Conservation (phyloP, 2,329 filamentous ascomycete genomes). For the Cladosporium sp. region DNA sequence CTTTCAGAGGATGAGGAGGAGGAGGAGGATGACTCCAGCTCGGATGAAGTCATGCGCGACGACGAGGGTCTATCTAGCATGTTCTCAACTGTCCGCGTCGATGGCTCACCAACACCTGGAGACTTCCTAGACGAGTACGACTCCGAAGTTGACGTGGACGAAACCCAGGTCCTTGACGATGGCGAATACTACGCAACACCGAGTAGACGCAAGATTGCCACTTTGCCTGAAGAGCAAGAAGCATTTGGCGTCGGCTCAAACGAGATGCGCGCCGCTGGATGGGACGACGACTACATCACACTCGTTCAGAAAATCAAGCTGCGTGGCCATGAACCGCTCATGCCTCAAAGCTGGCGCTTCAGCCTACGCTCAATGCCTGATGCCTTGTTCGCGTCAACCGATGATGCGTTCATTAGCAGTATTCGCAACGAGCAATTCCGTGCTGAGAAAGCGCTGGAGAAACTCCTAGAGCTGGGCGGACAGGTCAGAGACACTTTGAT, state of each 20-base stretch:
- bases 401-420: constrained; percentile 45
- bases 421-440: constrained; percentile 41
- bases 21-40: neutral
- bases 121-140: constrained; percentile 12
- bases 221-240: constrained; percentile 22
- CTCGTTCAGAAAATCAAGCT: constrained; percentile 51
- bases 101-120: constrained; percentile 2
- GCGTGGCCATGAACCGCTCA: constrained; percentile 54
- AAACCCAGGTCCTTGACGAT: constrained; percentile 20
- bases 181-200: constrained; percentile 17
- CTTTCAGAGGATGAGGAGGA: constrained; percentile 3
- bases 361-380: constrained; percentile 54
- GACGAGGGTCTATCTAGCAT: constrained; percentile 12
- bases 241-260: constrained; percentile 20
- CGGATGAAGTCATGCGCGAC: constrained; percentile 7
- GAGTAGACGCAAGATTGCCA: constrained; percentile 16
- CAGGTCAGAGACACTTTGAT: constrained; percentile 47
- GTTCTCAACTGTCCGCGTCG: constrained; percentile 2
- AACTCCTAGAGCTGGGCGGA: constrained; percentile 48
- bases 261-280: constrained; percentile 34
- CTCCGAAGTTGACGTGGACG: constrained; percentile 13
- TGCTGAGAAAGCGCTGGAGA: constrained; percentile 48
- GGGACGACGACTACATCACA: constrained; percentile 49
- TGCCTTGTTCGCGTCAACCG: constrained; percentile 45
- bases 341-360: constrained; percentile 49